Evolutionary conservation across 306 rosid species (phyloP).

Genomic region (Sechiopsis laciniata): DNA sequence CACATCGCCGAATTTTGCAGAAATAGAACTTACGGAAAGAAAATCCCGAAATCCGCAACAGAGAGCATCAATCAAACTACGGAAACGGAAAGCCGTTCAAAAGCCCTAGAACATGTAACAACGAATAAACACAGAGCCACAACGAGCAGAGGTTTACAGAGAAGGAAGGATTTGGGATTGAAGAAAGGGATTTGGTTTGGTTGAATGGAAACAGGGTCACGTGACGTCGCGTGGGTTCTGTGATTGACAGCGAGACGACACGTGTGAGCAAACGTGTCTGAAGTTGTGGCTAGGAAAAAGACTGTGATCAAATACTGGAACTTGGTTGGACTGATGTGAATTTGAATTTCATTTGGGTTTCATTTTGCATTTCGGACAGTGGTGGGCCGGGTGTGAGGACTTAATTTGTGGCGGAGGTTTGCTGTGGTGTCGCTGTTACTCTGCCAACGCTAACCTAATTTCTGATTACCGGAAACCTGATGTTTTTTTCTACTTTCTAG

Average conservation of each 20-base stretch:
- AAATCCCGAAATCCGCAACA: constrained; percentile 24
- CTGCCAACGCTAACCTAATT: background rate
- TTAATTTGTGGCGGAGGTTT: constrained; percentile 30
- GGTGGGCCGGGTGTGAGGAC: constrained; percentile 21
- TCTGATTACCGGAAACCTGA: too few relatives aligned
- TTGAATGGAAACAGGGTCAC: constrained; percentile 25
- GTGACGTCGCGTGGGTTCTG: constrained; percentile 42
- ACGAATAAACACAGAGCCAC: background rate
- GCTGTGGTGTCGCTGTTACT: constrained; percentile 30
- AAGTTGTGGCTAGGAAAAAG: constrained; percentile 56
- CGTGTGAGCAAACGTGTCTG: constrained; percentile 43
- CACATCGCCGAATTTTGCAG: constrained; percentile 53
- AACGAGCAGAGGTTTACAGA: background rate
- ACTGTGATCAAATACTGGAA: constrained; percentile 39
- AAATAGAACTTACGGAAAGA: constrained; percentile 23
- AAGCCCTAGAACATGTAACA: background rate
- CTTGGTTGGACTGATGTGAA: constrained; percentile 32
- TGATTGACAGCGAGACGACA: constrained; percentile 25
- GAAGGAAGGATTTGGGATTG: constrained; percentile 15
- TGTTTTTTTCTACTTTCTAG: too few relatives aligned
- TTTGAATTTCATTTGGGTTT: constrained; percentile 21
- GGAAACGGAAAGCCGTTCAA: constrained; percentile 14
- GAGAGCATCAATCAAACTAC: constrained; percentile 30
- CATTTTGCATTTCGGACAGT: background rate
- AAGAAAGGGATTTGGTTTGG: constrained; percentile 17